phyloP scores from a whole-genome alignment of 1,139 yeast species.

The Blastobotrys serpentis region DNA sequence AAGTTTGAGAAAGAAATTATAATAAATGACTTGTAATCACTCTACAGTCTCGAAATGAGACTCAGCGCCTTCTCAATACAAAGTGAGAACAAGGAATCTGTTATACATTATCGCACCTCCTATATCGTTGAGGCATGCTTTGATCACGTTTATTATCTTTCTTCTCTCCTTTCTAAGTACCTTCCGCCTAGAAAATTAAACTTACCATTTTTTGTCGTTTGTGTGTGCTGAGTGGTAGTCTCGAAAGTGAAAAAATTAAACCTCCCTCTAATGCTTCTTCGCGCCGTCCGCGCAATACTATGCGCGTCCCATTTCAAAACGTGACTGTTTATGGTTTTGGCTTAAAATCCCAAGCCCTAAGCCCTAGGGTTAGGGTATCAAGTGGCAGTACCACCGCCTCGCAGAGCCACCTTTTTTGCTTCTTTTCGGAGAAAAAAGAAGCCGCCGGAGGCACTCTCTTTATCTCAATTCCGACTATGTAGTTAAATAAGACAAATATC shows the following conservation, averaged over 20 bases:
- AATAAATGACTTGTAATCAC: constrained; percentile 26
- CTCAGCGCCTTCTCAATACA: constrained; percentile 24
- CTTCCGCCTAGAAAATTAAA: neutral
- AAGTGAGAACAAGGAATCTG: neutral
- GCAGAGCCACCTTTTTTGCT: no score
- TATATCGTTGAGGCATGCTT: no score
- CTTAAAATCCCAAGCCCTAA: no score
- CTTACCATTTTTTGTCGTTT: neutral
- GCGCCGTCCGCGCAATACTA: neutral
- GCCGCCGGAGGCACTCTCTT: no score
- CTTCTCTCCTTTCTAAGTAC: neutral
- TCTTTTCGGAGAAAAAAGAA: no score
- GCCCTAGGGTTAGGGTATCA: constrained; percentile 1
- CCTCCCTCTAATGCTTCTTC: neutral
- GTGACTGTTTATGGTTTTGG: no score
- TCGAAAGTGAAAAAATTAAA: neutral
- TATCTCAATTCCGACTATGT: neutral
- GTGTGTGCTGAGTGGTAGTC: neutral
- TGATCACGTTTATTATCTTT: neutral
- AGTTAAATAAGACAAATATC: neutral
- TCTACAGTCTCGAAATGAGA: constrained; percentile 36
- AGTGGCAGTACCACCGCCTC: no score
- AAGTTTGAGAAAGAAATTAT: constrained; percentile 3
- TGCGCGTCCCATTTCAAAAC: neutral
- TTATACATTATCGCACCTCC: no score